A percentile compares a stretch with the other conserved stretches of the same genome.
Conservation (phyloP, 805 yeast species). For the Candida corydali region DNA sequence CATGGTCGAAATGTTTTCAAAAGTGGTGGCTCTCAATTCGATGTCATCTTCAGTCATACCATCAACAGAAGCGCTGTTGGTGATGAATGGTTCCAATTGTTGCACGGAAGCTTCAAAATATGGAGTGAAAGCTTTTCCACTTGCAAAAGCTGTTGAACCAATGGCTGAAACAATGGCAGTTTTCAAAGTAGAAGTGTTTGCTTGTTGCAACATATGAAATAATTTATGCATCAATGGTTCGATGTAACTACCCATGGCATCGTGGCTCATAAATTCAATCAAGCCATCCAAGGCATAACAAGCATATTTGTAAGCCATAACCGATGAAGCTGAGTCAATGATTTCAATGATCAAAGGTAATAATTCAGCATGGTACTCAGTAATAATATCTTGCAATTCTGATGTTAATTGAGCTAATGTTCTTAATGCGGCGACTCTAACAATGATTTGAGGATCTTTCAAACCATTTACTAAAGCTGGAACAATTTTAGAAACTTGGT, state of each 20-base stretch:
- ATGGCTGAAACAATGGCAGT: conserved; percentile 88
- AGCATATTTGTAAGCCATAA: conserved; percentile 84
- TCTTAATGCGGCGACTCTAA: conserved; percentile 81
- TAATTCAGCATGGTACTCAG: conserved; percentile 76
- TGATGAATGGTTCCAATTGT: conserved; percentile 76
- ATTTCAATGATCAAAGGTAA: conserved; percentile 83
- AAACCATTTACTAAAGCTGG: conserved; percentile 74
- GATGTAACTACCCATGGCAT: conserved; percentile 74
- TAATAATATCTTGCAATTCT: conserved; percentile 80
- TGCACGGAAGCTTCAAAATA: conserved; percentile 79
- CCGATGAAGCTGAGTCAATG: conserved; percentile 80
- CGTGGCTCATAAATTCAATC: conserved; percentile 86
- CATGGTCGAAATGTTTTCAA: conserved; percentile 91
- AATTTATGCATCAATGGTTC: conserved; percentile 89
- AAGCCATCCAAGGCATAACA: conserved; percentile 88
- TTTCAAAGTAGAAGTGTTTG: conserved; percentile 70
- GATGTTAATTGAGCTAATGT: conserved; percentile 73
- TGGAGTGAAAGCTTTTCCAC: conserved; percentile 84
- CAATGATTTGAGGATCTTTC: conserved; percentile 68
- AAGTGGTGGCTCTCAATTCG: conserved; percentile 85
- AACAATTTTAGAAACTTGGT: conserved; percentile 69
- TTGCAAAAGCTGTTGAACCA: conserved; percentile 95
- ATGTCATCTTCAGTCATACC: conserved; percentile 86
- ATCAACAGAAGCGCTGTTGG: conserved; percentile 61
- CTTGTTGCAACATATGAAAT: conserved; percentile 74